Evolutionary conservation across 148 eudicot genomes (phyloP).

Genomic region (Limonium bicolor): DNA sequence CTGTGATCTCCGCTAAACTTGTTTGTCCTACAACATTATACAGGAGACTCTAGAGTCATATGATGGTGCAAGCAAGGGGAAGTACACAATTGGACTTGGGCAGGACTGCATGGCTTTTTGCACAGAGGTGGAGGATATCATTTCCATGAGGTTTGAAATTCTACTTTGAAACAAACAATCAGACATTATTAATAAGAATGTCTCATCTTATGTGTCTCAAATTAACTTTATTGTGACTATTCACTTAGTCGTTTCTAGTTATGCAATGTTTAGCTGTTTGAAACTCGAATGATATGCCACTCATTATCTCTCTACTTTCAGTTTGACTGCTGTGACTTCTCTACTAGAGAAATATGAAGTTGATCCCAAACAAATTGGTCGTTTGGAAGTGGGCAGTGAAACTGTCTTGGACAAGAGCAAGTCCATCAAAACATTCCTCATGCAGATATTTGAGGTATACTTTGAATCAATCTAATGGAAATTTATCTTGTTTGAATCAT

Average conservation of each 20-base stretch:
- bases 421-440: conserved; percentile 95
- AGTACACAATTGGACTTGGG: conserved; percentile 97
- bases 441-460: conserved; percentile 88
- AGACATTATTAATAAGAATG: too few relatives aligned
- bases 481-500: neutral
- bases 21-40: conserved; percentile 3
- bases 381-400: conserved; percentile 97
- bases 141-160: conserved; percentile 83
- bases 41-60: conserved; percentile 85
- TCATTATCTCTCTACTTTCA: conserved; percentile 13
- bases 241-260: too few relatives aligned
- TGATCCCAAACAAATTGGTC: conserved; percentile 79
- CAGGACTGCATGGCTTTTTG: conserved; percentile 98
- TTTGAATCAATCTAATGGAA: neutral
- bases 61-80: conserved; percentile 96
- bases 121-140: conserved; percentile 94
- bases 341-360: conserved; percentile 82
- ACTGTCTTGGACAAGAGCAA: conserved; percentile 98
- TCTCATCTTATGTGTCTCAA: too few relatives aligned
- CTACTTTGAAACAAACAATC: too few relatives aligned
- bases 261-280: too few relatives aligned
- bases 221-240: too few relatives aligned
- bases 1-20: too few relatives aligned
- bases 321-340: conserved; percentile 81
- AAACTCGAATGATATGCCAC: too few relatives aligned